A percentile compares a stretch with the other conserved stretches of the same genome.
Evolutionary conservation across 129 eudicot species (phyloP).

Genomic region (Silybum marianum): DNA sequence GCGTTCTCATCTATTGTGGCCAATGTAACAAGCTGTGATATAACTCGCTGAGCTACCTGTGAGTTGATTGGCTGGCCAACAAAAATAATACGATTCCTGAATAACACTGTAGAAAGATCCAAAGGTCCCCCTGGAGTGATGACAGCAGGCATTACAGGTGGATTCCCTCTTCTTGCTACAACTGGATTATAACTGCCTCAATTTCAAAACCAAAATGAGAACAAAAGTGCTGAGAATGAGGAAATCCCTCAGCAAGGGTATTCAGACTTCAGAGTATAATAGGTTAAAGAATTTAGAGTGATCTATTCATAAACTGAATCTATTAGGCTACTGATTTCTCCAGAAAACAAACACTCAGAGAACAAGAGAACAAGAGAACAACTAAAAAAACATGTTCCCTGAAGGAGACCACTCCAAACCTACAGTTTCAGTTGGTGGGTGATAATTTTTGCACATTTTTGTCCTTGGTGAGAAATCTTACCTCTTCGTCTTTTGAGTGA

Average conservation of each 20-base stretch:
- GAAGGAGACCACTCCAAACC: background rate
- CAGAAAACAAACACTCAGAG: background rate
- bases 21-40: constrained; percentile 94
- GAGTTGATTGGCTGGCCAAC: constrained; percentile 77
- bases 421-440: no score
- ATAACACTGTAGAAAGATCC: constrained; percentile 87
- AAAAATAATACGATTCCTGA: constrained; percentile 86
- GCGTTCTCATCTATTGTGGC: constrained; percentile 90
- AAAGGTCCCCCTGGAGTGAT: constrained; percentile 91
- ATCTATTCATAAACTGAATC: no score
- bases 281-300: background rate
- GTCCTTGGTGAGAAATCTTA: no score
- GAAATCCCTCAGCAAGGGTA: background rate
- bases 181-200: constrained; percentile 63
- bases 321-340: background rate
- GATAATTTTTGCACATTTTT: no score
- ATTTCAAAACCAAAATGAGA: background rate
- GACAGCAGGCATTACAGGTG: constrained; percentile 87
- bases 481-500: no score
- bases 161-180: constrained; percentile 70
- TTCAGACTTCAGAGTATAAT: background rate
- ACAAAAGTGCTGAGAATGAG: background rate
- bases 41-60: constrained; percentile 86
- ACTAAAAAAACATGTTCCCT: background rate
- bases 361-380: background rate